A percentile compares a stretch with the other conserved stretches of the same genome.
Evolutionary conservation across 805 yeast genomes (phyloP).

Genomic region (Zygoascus bituminiphila): DNA sequence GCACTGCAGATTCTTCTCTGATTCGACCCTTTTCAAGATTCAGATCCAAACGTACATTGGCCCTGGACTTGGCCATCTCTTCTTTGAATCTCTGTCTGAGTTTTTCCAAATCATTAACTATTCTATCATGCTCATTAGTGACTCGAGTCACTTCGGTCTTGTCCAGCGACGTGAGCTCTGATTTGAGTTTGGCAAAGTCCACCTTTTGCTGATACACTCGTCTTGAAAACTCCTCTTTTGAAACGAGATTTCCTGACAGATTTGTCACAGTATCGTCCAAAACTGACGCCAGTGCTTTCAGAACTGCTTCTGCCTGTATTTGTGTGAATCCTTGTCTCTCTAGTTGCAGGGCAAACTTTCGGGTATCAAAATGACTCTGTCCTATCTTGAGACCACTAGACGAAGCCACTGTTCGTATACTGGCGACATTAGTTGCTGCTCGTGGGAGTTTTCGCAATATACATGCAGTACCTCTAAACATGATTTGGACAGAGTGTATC

Average conservation of each 20-base stretch:
- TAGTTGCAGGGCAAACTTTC: conserved; percentile 58
- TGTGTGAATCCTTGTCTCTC: conserved; percentile 63
- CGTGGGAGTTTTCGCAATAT: too few species aligned
- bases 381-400: conserved; percentile 11
- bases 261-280: conserved; percentile 72
- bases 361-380: conserved; percentile 58
- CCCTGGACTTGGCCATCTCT: conserved; percentile 82
- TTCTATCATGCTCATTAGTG: conserved; percentile 78
- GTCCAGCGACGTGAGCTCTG: conserved; percentile 84
- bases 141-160: conserved; percentile 74
- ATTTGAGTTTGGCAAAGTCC: conserved; percentile 89
- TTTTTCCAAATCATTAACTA: conserved; percentile 78
- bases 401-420: background rate
- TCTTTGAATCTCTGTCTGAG: conserved; percentile 78
- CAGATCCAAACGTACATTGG: conserved; percentile 83
- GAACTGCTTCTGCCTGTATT: conserved; percentile 73
- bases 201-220: conserved; percentile 93
- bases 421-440: background rate
- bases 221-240: conserved; percentile 72
- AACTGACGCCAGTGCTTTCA: conserved; percentile 62
- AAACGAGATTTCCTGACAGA: conserved; percentile 70
- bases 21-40: conserved; percentile 93
- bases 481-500: too few species aligned
- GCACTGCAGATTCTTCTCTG: conserved; percentile 86
- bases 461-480: too few species aligned